These are phyloP conservation scores for Yamadazyma trypodendri DNA, from an alignment of 1,139 yeast species.

Conservation along the genomic window DNA sequence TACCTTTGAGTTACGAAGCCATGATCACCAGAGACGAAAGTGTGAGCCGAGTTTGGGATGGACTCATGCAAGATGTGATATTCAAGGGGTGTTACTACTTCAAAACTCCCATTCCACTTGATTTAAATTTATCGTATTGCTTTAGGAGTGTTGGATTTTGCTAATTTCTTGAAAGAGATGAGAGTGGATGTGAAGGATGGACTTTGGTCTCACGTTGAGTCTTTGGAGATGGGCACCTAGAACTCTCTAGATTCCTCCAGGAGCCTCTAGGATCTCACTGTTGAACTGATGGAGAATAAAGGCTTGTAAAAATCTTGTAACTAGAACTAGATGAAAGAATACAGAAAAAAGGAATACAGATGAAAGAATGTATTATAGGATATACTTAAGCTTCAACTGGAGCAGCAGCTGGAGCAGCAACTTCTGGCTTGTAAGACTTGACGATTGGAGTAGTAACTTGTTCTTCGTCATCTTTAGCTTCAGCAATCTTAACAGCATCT, in stretches of 20 bases:
- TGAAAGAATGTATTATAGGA: not conserved
- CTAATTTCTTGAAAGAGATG: conserved; percentile 2
- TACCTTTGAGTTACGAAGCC: conserved; percentile 5
- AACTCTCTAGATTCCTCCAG: too few species aligned
- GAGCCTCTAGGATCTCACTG: too few species aligned
- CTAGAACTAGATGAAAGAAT: too few species aligned
- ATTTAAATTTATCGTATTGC: not conserved
- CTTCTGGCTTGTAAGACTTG: conserved; percentile 64
- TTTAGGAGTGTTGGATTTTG: conserved; percentile 4
- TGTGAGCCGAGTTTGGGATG: not conserved
- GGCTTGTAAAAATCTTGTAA: too few species aligned
- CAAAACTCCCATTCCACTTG: not conserved
- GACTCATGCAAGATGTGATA: not conserved
- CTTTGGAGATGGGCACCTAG: not conserved
- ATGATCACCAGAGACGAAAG: conserved; percentile 2
- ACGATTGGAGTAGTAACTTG: conserved; percentile 80
- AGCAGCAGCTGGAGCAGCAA: too few species aligned
- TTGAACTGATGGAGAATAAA: too few species aligned
- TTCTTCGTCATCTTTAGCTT: conserved; percentile 96
- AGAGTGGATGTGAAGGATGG: conserved; percentile 4
- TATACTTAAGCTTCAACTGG: conserved; percentile 15
- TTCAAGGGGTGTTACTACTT: not conserved
- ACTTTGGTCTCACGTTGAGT: conserved; percentile 7
- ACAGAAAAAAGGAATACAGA: too few species aligned
- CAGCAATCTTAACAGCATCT: conserved; percentile 89